Percentiles rank a stretch among this genome's conserved stretches.
phyloP scores from a whole-genome alignment of 1,284 basidiomycete genomes.

The Heliocybe sulcata region DNA sequence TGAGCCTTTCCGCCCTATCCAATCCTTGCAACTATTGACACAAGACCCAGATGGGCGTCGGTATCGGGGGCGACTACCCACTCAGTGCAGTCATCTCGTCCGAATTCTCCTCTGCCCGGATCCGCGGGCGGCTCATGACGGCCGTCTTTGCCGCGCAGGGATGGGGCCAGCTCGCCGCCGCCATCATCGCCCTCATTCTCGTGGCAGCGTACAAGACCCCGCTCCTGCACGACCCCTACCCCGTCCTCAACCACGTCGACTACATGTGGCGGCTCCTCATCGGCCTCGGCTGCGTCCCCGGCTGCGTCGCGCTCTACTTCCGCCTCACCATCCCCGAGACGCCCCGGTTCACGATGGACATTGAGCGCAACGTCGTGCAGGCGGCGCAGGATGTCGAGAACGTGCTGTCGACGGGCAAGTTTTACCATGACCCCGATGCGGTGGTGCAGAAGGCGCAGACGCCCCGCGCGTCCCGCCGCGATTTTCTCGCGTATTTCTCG shows the following conservation, averaged over 20 bases:
- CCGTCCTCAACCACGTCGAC: constrained; percentile 42
- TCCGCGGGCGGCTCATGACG: constrained; percentile 68
- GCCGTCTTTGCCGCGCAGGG: constrained; percentile 66
- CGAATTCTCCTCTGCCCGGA: constrained; percentile 72
- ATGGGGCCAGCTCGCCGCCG: constrained; percentile 67
- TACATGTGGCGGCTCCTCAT: constrained; percentile 66
- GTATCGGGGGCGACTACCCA: constrained; percentile 72
- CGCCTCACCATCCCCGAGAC: constrained; percentile 75
- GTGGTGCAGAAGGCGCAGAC: constrained; percentile 50
- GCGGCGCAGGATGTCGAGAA: constrained; percentile 62
- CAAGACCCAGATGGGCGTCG: constrained; percentile 48
- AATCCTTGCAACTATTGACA: constrained; percentile 7
- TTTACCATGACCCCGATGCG: constrained; percentile 47
- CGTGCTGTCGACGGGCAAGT: constrained; percentile 50
- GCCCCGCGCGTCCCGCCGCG: constrained; percentile 55
- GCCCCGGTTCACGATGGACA: constrained; percentile 86
- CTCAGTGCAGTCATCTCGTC: constrained; percentile 60
- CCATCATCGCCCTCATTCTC: constrained; percentile 63
- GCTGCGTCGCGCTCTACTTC: constrained; percentile 64
- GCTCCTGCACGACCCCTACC: constrained; percentile 42
- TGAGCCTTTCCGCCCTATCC: not conserved
- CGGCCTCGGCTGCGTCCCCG: constrained; percentile 66
- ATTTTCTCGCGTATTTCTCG: constrained; percentile 59
- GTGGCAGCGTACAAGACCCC: constrained; percentile 61
- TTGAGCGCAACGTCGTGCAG: constrained; percentile 77